A percentile compares a stretch with the other conserved stretches of the same genome.
Evolutionary conservation across 208 protist genomes (phyloP).

Genomic region (Crithidia brevicula): DNA sequence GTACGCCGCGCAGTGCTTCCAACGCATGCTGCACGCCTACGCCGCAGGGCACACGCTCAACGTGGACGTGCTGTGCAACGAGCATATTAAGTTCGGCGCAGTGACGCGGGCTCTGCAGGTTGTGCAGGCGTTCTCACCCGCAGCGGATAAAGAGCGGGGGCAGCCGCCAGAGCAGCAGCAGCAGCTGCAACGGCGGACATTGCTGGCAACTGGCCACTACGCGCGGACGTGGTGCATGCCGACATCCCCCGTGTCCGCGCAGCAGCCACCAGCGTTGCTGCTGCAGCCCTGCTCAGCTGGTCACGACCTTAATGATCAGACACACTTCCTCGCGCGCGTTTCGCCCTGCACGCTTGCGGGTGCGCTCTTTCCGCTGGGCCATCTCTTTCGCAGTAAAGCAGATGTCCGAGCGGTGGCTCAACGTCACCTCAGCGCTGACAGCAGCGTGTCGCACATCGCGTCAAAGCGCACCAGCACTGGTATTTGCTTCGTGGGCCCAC

Average conservation of each 20-base stretch:
- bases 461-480: constrained; percentile 82
- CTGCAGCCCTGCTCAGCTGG: constrained; percentile 55
- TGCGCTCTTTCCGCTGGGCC: constrained; percentile 76
- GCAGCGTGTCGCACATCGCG: constrained; percentile 24
- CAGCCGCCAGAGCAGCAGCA: not conserved
- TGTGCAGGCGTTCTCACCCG: not conserved
- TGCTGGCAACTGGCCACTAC: constrained; percentile 85
- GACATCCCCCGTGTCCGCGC: not conserved
- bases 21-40: constrained; percentile 76
- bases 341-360: constrained; percentile 22
- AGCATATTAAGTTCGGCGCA: constrained; percentile 74
- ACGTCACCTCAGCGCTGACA: constrained; percentile 3
- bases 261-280: constrained; percentile 33
- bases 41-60: constrained; percentile 70
- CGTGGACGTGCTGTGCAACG: constrained; percentile 86
- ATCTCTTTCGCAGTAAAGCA: constrained; percentile 65
- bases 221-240: constrained; percentile 46
- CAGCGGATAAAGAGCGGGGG: not conserved
- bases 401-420: constrained; percentile 64
- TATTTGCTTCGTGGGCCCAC: constrained; percentile 74
- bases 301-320: constrained; percentile 81
- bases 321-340: constrained; percentile 67
- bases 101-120: constrained; percentile 34
- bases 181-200: not conserved
- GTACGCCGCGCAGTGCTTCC: constrained; percentile 72